A percentile compares a stretch with the other conserved stretches of the same genome.
Conservation (phyloP, 768 basidiomycete species). For the Suillus ampliporus region DNA sequence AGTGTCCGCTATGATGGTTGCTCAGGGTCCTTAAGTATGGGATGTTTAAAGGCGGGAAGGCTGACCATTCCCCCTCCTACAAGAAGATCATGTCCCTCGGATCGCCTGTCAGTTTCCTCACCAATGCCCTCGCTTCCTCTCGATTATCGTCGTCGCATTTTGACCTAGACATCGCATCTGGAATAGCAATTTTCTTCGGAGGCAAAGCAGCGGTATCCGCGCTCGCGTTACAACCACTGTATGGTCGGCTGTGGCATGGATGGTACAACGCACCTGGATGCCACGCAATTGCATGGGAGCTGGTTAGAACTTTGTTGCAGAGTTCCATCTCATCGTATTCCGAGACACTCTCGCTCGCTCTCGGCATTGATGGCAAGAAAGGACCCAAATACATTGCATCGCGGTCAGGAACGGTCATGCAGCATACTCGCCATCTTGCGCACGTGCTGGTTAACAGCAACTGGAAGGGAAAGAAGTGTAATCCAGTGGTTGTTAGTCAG, state of each 20-base stretch:
- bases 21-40: too few species aligned
- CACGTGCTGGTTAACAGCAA: slow-evolving; percentile 46
- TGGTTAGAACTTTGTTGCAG: slow-evolving; percentile 24
- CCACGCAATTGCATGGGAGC: slow-evolving; percentile 29
- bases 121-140: too few species aligned
- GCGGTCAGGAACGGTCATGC: slow-evolving; percentile 57
- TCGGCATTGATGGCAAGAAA: slow-evolving; percentile 19
- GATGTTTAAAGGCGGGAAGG: not conserved
- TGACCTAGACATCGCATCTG: slow-evolving; percentile 25
- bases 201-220: slow-evolving; percentile 39
- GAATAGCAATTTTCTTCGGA: slow-evolving; percentile 32
- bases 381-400: slow-evolving; percentile 78
- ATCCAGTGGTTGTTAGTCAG: slow-evolving; percentile 15
- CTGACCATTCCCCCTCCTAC: not conserved
- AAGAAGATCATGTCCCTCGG: not conserved
- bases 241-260: slow-evolving; percentile 33
- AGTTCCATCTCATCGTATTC: slow-evolving; percentile 19
- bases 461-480: slow-evolving; percentile 16
- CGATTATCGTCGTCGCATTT: not conserved
- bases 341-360: slow-evolving; percentile 23
- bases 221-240: slow-evolving; percentile 35
- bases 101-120: not conserved
- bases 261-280: slow-evolving; percentile 43
- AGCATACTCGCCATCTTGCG: slow-evolving; percentile 57
- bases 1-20: not conserved